These are phyloP conservation scores for Mollisiaceae sp. DNA, from an alignment of 2,329 filamentous ascomycete species.

Conservation along the genomic window DNA sequence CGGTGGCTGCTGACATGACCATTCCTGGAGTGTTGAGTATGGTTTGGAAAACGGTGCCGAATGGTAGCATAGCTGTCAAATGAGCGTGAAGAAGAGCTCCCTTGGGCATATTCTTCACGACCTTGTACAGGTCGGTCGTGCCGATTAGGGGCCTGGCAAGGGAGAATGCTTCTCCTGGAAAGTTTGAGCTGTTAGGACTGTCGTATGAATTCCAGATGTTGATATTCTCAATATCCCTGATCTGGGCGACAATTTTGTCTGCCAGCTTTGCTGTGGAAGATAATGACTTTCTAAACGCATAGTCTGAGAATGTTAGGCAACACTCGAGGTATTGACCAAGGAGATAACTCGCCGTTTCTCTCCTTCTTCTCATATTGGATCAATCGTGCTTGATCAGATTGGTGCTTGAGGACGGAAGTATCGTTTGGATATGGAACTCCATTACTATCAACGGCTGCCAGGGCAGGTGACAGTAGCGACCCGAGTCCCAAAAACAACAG, in stretches of 20 bases:
- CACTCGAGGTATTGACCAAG: not conserved
- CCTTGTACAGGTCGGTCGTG: slow-evolving; percentile 10
- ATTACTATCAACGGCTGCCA: slow-evolving; percentile 13
- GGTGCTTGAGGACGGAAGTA: slow-evolving; percentile 12
- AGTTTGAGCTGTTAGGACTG: not conserved
- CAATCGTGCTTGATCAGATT: slow-evolving; percentile 11
- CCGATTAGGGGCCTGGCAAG: slow-evolving; percentile 5
- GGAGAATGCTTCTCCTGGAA: not conserved
- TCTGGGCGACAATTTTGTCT: slow-evolving; percentile 10
- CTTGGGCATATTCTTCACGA: slow-evolving; percentile 16
- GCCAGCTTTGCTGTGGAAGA: slow-evolving; percentile 11
- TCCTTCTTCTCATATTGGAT: slow-evolving; percentile 11
- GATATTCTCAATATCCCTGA: not conserved
- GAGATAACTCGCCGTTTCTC: slow-evolving; percentile 7
- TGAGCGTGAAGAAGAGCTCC: slow-evolving; percentile 13
- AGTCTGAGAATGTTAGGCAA: not conserved
- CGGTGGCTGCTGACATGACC: slow-evolving; percentile 11
- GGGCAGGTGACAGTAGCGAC: not conserved
- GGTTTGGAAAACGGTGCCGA: slow-evolving; percentile 10
- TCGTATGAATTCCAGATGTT: slow-evolving; percentile 7
- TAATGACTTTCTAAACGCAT: not conserved
- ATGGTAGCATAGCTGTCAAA: slow-evolving; percentile 12
- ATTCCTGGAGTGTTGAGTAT: slow-evolving; percentile 10
- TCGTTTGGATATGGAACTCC: slow-evolving; percentile 19
- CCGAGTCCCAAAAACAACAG: not conserved